phyloP scores from a whole-genome alignment of 176 grass and related monocot species.

The Typha latifolia region DNA sequence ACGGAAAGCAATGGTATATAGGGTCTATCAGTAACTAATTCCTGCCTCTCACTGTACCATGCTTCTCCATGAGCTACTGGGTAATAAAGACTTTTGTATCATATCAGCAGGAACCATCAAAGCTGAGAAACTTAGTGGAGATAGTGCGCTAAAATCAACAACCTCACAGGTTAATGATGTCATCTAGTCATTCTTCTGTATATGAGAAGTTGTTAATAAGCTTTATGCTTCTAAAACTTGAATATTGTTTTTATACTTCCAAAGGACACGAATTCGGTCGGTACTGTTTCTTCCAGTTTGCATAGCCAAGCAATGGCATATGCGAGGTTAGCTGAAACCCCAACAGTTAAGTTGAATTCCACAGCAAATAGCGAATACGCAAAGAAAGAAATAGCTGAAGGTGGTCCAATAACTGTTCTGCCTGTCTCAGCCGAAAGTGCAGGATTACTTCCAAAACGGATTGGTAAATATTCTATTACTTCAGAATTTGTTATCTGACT shows the following conservation, averaged over 20 bases:
- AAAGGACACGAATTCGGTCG: conserved; percentile 44
- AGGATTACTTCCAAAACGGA: conserved; percentile 62
- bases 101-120: conserved; percentile 11
- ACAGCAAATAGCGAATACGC: conserved; percentile 8
- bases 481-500: too few relatives aligned
- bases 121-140: conserved; percentile 29
- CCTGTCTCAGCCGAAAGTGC: conserved; percentile 85
- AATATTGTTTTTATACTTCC: background rate
- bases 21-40: background rate
- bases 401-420: conserved; percentile 47
- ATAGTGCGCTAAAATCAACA: conserved; percentile 2
- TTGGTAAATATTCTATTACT: conserved; percentile 23
- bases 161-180: conserved; percentile 32
- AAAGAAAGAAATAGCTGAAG: conserved; percentile 23
- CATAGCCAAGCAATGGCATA: conserved; percentile 63
- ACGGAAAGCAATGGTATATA: conserved; percentile 13
- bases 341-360: conserved; percentile 28
- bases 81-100: conserved; percentile 11
- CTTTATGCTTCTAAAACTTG: background rate
- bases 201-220: background rate
- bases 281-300: conserved; percentile 38
- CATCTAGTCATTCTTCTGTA: conserved; percentile 6
- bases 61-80: conserved; percentile 12
- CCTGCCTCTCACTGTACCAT: background rate
- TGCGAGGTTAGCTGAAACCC: conserved; percentile 47